phyloP scores from a whole-genome alignment of 768 basidiomycete species.

The Termitomyces sp. region DNA sequence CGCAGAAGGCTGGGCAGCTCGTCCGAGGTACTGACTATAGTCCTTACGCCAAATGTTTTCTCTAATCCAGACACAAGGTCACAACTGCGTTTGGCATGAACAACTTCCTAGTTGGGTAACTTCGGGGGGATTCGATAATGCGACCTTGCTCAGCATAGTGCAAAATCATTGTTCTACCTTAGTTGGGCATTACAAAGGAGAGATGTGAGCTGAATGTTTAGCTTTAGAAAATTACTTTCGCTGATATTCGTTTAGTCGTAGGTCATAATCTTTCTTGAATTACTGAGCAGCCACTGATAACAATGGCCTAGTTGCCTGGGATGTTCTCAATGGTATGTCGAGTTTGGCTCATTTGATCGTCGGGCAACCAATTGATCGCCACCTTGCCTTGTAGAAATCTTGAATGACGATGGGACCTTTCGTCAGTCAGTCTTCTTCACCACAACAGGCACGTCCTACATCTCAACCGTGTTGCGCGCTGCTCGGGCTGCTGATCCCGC shows the following conservation, averaged over 20 bases:
- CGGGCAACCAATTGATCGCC: background rate
- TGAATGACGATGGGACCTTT: constrained; percentile 46
- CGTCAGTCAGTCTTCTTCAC: constrained; percentile 41
- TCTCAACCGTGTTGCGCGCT: constrained; percentile 37
- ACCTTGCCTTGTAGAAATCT: constrained; percentile 22
- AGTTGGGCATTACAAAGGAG: constrained; percentile 50
- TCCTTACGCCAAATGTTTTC: background rate
- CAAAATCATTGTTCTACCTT: constrained; percentile 45
- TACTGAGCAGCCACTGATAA: constrained; percentile 14
- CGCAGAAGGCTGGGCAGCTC: constrained; percentile 42
- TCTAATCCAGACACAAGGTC: constrained; percentile 22
- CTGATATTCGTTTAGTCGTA: background rate
- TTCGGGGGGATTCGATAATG: constrained; percentile 34
- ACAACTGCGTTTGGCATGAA: constrained; percentile 49
- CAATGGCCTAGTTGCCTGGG: constrained; percentile 31
- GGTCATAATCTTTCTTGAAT: background rate
- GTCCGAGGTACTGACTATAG: constrained; percentile 32
- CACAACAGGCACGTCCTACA: constrained; percentile 32
- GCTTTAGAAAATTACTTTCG: background rate
- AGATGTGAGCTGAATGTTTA: constrained; percentile 31
- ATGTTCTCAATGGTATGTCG: constrained; percentile 36
- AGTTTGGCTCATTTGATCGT: background rate
- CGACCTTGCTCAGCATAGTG: constrained; percentile 39
- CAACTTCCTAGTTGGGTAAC: constrained; percentile 52
- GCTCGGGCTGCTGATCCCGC: constrained; percentile 48